Percentiles rank a stretch among this genome's conserved stretches.
phyloP scores from a whole-genome alignment of 148 eudicot species.

The Heliosperma pusillum region DNA sequence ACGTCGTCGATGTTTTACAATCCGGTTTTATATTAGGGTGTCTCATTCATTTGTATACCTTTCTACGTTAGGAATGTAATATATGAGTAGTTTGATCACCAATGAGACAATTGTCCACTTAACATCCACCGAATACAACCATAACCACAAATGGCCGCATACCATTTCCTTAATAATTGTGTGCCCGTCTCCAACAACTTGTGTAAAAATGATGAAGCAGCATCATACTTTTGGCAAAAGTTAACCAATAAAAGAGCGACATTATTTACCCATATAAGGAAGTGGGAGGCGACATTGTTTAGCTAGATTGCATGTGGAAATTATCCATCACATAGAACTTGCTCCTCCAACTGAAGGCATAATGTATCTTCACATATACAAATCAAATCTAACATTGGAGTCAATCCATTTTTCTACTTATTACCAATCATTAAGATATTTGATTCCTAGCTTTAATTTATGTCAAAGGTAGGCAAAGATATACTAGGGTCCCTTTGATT shows the following conservation, averaged over 20 bases:
- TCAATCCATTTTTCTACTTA: neutral
- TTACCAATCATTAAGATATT: neutral
- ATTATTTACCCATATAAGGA: neutral
- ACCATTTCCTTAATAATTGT: no score
- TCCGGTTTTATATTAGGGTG: no score
- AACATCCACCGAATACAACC: no score
- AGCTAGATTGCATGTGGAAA: neutral
- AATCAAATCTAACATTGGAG: neutral
- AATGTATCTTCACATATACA: neutral
- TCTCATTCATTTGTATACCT: no score
- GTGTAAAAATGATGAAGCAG: neutral
- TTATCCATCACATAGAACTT: neutral
- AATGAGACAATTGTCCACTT: no score
- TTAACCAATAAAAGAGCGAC: constrained; percentile 2
- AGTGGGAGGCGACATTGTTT: neutral
- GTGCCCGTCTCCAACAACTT: no score
- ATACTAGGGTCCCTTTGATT: no score
- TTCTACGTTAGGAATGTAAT: no score
- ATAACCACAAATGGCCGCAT: no score
- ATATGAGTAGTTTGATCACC: no score
- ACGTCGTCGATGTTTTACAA: no score
- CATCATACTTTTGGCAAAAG: neutral
- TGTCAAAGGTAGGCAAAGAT: neutral
- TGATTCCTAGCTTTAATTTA: neutral
- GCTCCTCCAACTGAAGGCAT: constrained; percentile 9